These are phyloP conservation scores for Sclerotinia borealis DNA, from an alignment of 2,329 filamentous ascomycete species.

Conservation along the genomic window DNA sequence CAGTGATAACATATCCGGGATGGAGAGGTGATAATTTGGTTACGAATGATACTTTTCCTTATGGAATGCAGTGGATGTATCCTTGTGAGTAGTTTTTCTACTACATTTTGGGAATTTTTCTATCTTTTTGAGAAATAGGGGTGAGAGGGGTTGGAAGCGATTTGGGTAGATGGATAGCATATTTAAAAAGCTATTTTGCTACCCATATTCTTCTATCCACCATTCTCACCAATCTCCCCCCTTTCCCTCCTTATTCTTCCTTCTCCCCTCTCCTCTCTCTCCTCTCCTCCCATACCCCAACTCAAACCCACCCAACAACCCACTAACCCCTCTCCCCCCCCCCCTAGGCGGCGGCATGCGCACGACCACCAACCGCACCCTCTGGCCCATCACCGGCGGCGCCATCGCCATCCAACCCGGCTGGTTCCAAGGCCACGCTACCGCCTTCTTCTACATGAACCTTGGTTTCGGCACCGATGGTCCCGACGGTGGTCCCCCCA, in stretches of 20 bases:
- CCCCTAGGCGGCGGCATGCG: conserved; percentile 73
- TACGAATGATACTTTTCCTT: conserved; percentile 34
- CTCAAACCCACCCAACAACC: background rate
- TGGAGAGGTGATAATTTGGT: conserved; percentile 37
- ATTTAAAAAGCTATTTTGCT: background rate
- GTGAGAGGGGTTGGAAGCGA: background rate
- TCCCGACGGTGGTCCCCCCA: conserved; percentile 60
- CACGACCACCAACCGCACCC: conserved; percentile 74
- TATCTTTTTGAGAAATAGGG: background rate
- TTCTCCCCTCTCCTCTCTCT: background rate
- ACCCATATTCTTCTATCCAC: background rate
- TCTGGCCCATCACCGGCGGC: conserved; percentile 83
- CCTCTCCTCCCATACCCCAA: background rate
- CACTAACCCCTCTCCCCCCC: background rate
- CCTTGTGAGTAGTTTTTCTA: conserved; percentile 31
- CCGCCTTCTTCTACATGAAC: conserved; percentile 84
- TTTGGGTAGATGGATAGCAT: background rate
- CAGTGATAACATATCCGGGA: conserved; percentile 35
- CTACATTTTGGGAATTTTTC: background rate
- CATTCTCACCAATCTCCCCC: background rate
- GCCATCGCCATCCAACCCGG: conserved; percentile 88
- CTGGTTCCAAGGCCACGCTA: conserved; percentile 87
- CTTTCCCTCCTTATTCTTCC: background rate
- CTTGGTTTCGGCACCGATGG: conserved; percentile 72
- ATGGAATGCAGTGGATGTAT: conserved; percentile 37